Percentiles rank a stretch among this genome's conserved stretches.
Evolutionary conservation across 1,284 basidiomycete genomes (phyloP).

Genomic region (Fomitopsis pinicola): DNA sequence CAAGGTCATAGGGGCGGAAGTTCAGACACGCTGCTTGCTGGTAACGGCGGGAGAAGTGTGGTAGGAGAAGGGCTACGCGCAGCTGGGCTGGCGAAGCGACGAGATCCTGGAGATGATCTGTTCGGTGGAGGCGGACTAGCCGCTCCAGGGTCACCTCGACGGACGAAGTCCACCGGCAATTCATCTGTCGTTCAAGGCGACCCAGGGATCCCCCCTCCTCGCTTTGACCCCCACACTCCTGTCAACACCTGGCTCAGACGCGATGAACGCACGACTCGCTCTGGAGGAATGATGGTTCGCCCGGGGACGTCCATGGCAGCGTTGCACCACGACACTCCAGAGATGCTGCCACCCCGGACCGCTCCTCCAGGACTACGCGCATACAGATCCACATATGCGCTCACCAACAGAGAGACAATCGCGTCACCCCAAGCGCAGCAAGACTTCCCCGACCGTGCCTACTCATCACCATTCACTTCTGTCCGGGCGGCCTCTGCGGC

Average conservation of each 20-base stretch:
- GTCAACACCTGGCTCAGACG: constrained; percentile 11
- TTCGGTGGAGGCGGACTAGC: constrained; percentile 23
- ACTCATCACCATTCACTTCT: constrained; percentile 20
- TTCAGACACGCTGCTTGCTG: constrained; percentile 55
- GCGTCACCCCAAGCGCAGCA: constrained; percentile 2
- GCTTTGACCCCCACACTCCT: constrained; percentile 21
- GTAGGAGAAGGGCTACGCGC: constrained; percentile 68
- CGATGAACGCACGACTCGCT: constrained; percentile 18
- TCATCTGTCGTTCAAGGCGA: constrained; percentile 14
- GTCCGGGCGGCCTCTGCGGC: constrained; percentile 12
- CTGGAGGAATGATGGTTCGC: constrained; percentile 22
- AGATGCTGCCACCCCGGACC: constrained; percentile 26
- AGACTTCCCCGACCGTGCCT: constrained; percentile 15
- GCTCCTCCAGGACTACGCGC: constrained; percentile 32
- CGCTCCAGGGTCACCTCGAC: constrained; percentile 8
- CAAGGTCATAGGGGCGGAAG: constrained; percentile 59
- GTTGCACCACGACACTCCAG: constrained; percentile 26
- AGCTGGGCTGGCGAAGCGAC: constrained; percentile 53
- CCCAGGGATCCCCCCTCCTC: constrained; percentile 15
- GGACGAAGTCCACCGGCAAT: constrained; percentile 21
- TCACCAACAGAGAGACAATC: constrained; percentile 18
- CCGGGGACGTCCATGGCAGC: constrained; percentile 52
- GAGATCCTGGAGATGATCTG: constrained; percentile 33
- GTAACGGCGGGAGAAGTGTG: constrained; percentile 44
- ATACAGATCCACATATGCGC: constrained; percentile 27